Percentiles rank a stretch among this genome's conserved stretches.
phyloP scores from a whole-genome alignment of 2,329 filamentous ascomycete species.

The Penicillium sclerotiorum region DNA sequence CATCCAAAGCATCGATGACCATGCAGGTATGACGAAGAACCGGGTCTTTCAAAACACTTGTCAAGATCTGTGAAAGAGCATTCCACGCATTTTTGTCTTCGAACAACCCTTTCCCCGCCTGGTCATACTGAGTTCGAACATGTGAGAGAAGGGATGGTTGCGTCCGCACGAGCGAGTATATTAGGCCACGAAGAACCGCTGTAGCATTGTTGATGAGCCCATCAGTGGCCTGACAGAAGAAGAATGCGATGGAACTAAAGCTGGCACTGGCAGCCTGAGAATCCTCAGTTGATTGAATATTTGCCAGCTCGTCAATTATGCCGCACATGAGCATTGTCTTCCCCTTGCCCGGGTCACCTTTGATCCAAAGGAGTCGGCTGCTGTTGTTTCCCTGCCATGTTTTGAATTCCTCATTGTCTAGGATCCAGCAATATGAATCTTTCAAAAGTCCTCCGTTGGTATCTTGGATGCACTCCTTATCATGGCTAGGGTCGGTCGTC shows the following conservation, averaged over 20 bases:
- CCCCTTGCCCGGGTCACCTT: constrained; percentile 12
- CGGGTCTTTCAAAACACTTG: background rate
- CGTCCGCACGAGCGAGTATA: constrained; percentile 21
- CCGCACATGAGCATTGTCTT: constrained; percentile 12
- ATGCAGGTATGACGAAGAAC: constrained; percentile 3
- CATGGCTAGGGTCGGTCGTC: constrained; percentile 16
- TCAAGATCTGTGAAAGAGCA: background rate
- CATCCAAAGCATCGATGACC: background rate
- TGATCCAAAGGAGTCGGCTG: constrained; percentile 23
- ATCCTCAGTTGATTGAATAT: background rate
- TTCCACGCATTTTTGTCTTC: constrained; percentile 36
- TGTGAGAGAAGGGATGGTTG: constrained; percentile 1
- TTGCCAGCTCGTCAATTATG: constrained; percentile 9
- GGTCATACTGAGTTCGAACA: constrained; percentile 33
- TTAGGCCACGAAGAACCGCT: constrained; percentile 48
- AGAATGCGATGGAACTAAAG: constrained; percentile 8
- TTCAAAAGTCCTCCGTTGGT: constrained; percentile 19
- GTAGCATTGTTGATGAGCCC: background rate
- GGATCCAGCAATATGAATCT: constrained; percentile 22
- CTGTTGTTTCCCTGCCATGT: constrained; percentile 10
- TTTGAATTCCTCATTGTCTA: constrained; percentile 19
- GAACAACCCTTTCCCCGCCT: constrained; percentile 41
- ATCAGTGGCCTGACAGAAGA: constrained; percentile 9
- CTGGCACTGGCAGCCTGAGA: too few relatives aligned
- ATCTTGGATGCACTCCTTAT: constrained; percentile 23